phyloP scores from a whole-genome alignment of 2,329 filamentous ascomycete species.

The Didymellaceae sp. region DNA sequence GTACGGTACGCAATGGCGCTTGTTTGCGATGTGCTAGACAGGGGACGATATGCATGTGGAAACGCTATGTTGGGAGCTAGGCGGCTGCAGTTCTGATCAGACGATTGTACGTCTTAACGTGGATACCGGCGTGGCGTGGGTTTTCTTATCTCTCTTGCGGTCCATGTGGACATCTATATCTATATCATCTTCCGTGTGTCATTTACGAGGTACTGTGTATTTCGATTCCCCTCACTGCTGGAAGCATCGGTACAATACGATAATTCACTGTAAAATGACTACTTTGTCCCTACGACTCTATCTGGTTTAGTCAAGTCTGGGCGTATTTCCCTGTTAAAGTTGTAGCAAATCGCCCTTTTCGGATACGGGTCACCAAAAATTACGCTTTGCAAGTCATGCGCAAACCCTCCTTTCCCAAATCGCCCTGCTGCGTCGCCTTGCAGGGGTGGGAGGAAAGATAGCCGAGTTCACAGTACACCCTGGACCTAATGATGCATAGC shows the following conservation, averaged over 20 bases:
- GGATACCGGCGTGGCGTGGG: slow-evolving; percentile 44
- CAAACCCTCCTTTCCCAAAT: slow-evolving; percentile 5
- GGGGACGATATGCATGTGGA: slow-evolving; percentile 39
- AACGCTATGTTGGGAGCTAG: slow-evolving; percentile 40
- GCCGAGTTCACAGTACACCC: slow-evolving; percentile 3
- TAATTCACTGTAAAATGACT: slow-evolving; percentile 20
- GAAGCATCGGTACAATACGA: slow-evolving; percentile 35
- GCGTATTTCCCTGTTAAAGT: slow-evolving; percentile 15
- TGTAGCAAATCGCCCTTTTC: slow-evolving; percentile 11
- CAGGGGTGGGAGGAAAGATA: slow-evolving; percentile 6
- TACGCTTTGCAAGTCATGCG: slow-evolving; percentile 15
- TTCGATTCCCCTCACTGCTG: slow-evolving; percentile 34
- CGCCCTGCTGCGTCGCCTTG: slow-evolving; percentile 3
- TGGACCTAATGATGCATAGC: neutral
- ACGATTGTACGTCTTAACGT: slow-evolving; percentile 47
- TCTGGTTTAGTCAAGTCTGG: slow-evolving; percentile 13
- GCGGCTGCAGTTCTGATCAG: slow-evolving; percentile 34
- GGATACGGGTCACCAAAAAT: slow-evolving; percentile 2
- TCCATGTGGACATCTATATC: slow-evolving; percentile 34
- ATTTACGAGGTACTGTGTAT: slow-evolving; percentile 43
- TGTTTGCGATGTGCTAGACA: slow-evolving; percentile 28
- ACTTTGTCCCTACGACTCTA: neutral
- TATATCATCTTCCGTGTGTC: slow-evolving; percentile 36
- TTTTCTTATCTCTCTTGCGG: slow-evolving; percentile 35
- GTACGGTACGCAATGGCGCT: slow-evolving; percentile 35